phyloP scores from a whole-genome alignment of 495 filamentous ascomycete species.

The Cairneyella variabilis region DNA sequence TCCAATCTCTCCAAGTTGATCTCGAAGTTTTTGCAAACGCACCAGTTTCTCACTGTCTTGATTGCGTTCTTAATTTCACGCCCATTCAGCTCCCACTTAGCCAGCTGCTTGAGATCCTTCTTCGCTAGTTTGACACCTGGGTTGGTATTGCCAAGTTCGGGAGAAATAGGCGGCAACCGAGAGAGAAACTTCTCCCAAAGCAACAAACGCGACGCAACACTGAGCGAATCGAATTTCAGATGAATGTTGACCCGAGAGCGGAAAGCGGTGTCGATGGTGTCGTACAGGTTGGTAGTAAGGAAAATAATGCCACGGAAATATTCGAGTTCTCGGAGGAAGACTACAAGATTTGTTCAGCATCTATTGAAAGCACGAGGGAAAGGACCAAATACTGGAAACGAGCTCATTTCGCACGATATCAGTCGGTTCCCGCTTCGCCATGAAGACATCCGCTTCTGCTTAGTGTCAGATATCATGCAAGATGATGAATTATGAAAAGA shows the following conservation, averaged over 20 bases:
- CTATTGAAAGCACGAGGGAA: not conserved
- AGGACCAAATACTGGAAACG: slow-evolving; percentile 29
- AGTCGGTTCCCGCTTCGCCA: slow-evolving; percentile 39
- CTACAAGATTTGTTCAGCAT: not conserved
- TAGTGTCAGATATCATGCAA: not conserved
- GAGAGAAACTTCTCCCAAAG: slow-evolving; percentile 30
- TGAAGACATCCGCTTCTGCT: slow-evolving; percentile 45
- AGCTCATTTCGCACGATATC: slow-evolving; percentile 51
- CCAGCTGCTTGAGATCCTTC: slow-evolving; percentile 18
- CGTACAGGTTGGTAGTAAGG: slow-evolving; percentile 42
- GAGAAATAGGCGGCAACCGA: no score
- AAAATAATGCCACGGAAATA: slow-evolving; percentile 52
- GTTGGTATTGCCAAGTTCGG: no score
- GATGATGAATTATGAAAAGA: not conserved
- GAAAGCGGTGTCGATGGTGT: slow-evolving; percentile 28
- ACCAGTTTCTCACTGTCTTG: slow-evolving; percentile 32
- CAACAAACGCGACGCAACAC: slow-evolving; percentile 7
- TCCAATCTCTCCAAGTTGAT: slow-evolving; percentile 32
- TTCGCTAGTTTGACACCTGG: slow-evolving; percentile 11
- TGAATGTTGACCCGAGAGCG: slow-evolving; percentile 26
- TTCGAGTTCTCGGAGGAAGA: slow-evolving; percentile 53
- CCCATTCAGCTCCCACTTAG: slow-evolving; percentile 27
- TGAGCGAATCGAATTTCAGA: slow-evolving; percentile 21
- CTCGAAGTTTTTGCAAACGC: slow-evolving; percentile 32
- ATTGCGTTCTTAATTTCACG: slow-evolving; percentile 33